Conservation (phyloP, 192 early-diverging fungal genomes). For the Thoreauomyces humboldtii region DNA sequence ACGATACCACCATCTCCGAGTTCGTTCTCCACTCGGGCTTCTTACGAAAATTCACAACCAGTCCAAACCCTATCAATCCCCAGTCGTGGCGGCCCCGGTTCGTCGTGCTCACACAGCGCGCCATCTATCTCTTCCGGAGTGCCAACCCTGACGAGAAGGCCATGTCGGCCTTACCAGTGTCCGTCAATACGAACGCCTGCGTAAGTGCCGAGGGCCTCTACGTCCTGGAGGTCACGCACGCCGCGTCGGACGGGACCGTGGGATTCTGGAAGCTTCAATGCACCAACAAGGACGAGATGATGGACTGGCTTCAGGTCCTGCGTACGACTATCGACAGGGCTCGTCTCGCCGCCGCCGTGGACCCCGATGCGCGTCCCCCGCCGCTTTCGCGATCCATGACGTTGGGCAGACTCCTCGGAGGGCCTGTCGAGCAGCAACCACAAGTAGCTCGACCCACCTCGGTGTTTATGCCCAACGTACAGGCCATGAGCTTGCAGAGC, state of each 20-base stretch:
- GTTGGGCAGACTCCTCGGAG: no score
- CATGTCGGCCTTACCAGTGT: slow-evolving; percentile 3
- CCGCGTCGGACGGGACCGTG: neutral
- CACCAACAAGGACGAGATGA: slow-evolving; percentile 10
- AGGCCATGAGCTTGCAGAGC: neutral
- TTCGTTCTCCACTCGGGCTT: slow-evolving; percentile 3
- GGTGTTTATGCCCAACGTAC: neutral
- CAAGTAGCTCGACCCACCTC: no score
- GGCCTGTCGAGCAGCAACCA: no score
- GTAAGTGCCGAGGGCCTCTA: slow-evolving; percentile 6
- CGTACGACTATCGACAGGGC: slow-evolving; percentile 12
- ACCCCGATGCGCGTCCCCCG: no score
- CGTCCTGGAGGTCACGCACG: neutral
- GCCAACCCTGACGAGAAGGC: neutral
- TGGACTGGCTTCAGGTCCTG: slow-evolving; percentile 13
- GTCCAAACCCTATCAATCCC: neutral
- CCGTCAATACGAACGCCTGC: neutral
- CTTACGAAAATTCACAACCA: neutral
- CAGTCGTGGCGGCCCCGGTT: slow-evolving; percentile 2
- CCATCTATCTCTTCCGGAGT: slow-evolving; percentile 13
- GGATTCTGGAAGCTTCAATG: slow-evolving; percentile 5
- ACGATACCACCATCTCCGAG: neutral
- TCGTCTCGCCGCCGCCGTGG: neutral
- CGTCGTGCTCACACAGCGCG: neutral
- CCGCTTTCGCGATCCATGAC: no score